Conservation (phyloP, 176 grass and related monocot species). For the Cymbopogon citratus region DNA sequence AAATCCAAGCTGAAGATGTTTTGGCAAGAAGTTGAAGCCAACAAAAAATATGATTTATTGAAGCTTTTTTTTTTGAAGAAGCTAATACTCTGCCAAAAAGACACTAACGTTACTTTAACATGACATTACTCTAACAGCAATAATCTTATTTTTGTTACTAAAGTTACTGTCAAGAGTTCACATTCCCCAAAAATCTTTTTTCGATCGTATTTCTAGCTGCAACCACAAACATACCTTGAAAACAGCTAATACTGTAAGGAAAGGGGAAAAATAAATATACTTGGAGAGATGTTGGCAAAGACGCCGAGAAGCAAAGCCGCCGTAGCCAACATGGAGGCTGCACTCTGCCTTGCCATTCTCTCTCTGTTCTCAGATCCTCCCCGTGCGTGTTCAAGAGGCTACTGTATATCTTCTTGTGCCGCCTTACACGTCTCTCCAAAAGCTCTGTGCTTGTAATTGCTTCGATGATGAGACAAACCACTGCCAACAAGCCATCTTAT, state of each 20-base stretch:
- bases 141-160: not conserved
- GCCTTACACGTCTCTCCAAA: not conserved
- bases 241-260: not conserved
- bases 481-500: not conserved
- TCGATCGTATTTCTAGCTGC: not conserved
- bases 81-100: not conserved
- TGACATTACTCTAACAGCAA: not conserved
- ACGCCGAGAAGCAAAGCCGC: not conserved
- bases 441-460: not conserved
- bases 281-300: not conserved
- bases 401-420: not conserved
- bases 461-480: not conserved
- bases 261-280: not conserved
- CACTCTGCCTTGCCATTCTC: not conserved
- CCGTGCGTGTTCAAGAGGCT: not conserved
- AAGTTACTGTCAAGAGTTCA: not conserved
- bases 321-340: not conserved
- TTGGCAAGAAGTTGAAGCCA: not conserved
- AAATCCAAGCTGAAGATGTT: not conserved
- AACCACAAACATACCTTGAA: not conserved
- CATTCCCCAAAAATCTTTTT: not conserved
- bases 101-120: not conserved
- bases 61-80: not conserved
- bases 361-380: not conserved
- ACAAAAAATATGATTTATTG: not conserved